Conservation (phyloP, 441 rosid genomes). For the Viola pubescens region DNA sequence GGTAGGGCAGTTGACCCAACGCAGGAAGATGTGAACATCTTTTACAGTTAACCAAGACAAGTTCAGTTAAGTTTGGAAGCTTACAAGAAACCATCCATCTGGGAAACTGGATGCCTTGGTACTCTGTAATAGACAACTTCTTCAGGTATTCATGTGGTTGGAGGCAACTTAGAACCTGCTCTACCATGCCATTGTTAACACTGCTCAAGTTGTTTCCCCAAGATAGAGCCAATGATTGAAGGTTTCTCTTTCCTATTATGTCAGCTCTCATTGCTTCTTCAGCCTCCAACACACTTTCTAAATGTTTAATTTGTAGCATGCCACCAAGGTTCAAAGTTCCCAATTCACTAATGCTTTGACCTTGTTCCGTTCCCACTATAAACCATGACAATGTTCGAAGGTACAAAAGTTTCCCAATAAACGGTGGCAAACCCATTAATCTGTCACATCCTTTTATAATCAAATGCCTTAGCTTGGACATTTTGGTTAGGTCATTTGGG, state of each 20-base stretch:
- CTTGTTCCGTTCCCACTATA: not conserved
- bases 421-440: conserved; percentile 6
- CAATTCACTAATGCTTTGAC: conserved; percentile 3
- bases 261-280: no score
- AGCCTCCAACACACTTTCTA: conserved; percentile 6
- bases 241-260: not conserved
- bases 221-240: conserved; percentile 14
- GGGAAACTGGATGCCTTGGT: conserved; percentile 8
- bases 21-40: conserved; percentile 4
- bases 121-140: conserved; percentile 15
- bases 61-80: conserved; percentile 12
- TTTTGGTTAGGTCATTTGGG: conserved; percentile 3
- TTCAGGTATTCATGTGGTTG: conserved; percentile 6
- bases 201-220: conserved; percentile 11
- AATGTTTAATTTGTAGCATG: conserved; percentile 12
- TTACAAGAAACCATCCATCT: conserved; percentile 1
- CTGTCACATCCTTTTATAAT: conserved; percentile 11
- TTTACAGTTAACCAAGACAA: conserved; percentile 1
- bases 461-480: conserved; percentile 11
- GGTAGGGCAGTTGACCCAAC: not conserved
- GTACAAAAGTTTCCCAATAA: not conserved
- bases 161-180: not conserved
- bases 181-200: no score
- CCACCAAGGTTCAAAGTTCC: conserved; percentile 3
- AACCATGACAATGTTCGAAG: conserved; percentile 19